phyloP scores from a whole-genome alignment of 139 green algal genomes.

The Coccomyxa sp. region DNA sequence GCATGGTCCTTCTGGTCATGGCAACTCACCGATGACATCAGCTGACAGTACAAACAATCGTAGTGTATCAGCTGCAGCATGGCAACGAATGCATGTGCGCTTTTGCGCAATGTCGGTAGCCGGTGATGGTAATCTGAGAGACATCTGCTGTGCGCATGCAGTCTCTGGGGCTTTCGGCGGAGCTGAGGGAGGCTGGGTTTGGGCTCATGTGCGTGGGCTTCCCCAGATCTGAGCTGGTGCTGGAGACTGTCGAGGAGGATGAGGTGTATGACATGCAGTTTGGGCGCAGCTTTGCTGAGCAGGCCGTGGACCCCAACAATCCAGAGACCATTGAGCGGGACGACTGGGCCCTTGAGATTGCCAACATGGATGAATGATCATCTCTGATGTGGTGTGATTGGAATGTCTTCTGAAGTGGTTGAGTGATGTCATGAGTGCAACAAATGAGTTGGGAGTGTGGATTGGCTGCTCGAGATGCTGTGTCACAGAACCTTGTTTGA shows the following conservation, averaged over 20 bases:
- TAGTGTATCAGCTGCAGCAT: too few species aligned
- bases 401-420: too few species aligned
- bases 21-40: too few species aligned
- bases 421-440: too few species aligned
- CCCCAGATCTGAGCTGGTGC: slow-evolving; percentile 61
- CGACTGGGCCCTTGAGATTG: slow-evolving; percentile 87
- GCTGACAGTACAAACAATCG: too few species aligned
- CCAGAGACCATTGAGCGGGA: slow-evolving; percentile 65
- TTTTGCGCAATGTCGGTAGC: too few species aligned
- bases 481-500: too few species aligned
- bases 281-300: slow-evolving; percentile 64
- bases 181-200: slow-evolving; percentile 74
- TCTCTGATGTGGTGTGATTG: neutral
- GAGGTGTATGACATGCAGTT: slow-evolving; percentile 98
- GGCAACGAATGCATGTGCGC: too few species aligned
- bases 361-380: slow-evolving; percentile 67
- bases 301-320: slow-evolving; percentile 66
- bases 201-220: slow-evolving; percentile 93
- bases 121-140: too few species aligned
- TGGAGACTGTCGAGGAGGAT: slow-evolving; percentile 89
- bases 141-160: slow-evolving; percentile 10
- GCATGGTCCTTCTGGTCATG: too few species aligned
- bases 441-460: too few species aligned
- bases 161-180: slow-evolving; percentile 54
- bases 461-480: too few species aligned